Base-by-base conservation (phyloP, 2,329 filamentous ascomycete species). In the Aschersonia sp. region DNA sequence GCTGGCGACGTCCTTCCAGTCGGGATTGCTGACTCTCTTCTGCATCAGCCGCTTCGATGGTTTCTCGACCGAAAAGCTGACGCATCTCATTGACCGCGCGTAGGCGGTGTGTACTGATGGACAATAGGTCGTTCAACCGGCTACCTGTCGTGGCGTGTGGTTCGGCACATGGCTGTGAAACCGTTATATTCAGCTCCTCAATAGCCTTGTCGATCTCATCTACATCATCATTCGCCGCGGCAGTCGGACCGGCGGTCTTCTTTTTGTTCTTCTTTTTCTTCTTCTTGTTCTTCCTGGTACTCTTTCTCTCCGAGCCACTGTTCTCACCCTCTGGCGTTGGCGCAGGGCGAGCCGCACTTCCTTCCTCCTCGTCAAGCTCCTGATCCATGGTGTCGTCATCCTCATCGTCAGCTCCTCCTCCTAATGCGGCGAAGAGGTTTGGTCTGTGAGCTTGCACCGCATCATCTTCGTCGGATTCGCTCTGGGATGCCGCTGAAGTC, bases 31-130 rank as follows among this genome's bases (percentile, higher is more conserved):
- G 64, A 45, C 68, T 67, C 49, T 76, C 72, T 50, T 76, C 74
- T 6, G 63, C 67, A 12, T 69, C 60, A 7, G 69, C 75, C 1
- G 68, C 73, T 58, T 69, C 77, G 63, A 73, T 83, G 58, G 68
- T 76, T 48, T 71, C 78, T 53, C 67, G 69, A 6, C 71, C 77
- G 61, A 74, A 80, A 2, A 79, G 62, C 32, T 67, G 69, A 46
- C 74, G 83, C 87, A 98, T 96, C 68, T 98, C 92, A 58, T 95
- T 94, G 37, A 83, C 73, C 6, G 86, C 86, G 60, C 90, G 89
- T 9, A 98, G 75, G 55, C 88, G 79, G 54, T 85, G 76, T 1
- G 81, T 77, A 55, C 75, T 74, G 56, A 77, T 69, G 32, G 65
- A 61, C 2, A 79, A 61, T 4, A 76, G 64, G 32, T 65, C 57